Evolutionary conservation across 441 rosid genomes (phyloP).

Genomic region (Adansonia madagascariensis): DNA sequence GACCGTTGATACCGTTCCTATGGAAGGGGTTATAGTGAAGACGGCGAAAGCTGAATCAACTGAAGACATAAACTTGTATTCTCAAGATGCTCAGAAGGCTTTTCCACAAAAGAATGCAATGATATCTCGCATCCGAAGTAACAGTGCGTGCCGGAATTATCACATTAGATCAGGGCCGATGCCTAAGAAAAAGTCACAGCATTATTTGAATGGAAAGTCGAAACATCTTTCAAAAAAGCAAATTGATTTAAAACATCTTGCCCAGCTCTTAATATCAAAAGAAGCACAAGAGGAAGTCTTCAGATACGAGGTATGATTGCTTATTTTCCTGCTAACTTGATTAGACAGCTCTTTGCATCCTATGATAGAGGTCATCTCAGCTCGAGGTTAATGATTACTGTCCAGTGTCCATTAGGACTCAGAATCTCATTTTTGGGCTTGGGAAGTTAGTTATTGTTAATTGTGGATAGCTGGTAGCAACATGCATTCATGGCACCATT

Average conservation of each 20-base stretch:
- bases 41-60: slow-evolving; percentile 51
- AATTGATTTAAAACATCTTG: slow-evolving; percentile 59
- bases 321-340: slow-evolving; percentile 7
- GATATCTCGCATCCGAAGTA: slow-evolving; percentile 53
- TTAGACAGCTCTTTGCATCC: not conserved
- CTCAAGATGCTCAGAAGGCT: slow-evolving; percentile 49
- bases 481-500: not conserved
- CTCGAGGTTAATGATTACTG: not conserved
- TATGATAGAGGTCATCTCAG: not conserved
- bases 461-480: not conserved
- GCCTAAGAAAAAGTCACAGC: slow-evolving; percentile 63
- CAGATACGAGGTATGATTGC: slow-evolving; percentile 57
- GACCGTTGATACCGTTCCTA: slow-evolving; percentile 45
- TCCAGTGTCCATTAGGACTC: not conserved
- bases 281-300: slow-evolving; percentile 80
- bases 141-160: slow-evolving; percentile 46
- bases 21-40: slow-evolving; percentile 46
- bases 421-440: not conserved
- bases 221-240: slow-evolving; percentile 53
- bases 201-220: slow-evolving; percentile 48
- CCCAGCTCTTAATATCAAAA: slow-evolving; percentile 54
- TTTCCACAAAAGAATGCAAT: slow-evolving; percentile 55
- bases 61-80: slow-evolving; percentile 45
- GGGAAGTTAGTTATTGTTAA: not conserved
- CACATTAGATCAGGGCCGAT: slow-evolving; percentile 47